Conservation (phyloP, 2,329 filamentous ascomycete genomes). For the Fusarium miscanthi region DNA sequence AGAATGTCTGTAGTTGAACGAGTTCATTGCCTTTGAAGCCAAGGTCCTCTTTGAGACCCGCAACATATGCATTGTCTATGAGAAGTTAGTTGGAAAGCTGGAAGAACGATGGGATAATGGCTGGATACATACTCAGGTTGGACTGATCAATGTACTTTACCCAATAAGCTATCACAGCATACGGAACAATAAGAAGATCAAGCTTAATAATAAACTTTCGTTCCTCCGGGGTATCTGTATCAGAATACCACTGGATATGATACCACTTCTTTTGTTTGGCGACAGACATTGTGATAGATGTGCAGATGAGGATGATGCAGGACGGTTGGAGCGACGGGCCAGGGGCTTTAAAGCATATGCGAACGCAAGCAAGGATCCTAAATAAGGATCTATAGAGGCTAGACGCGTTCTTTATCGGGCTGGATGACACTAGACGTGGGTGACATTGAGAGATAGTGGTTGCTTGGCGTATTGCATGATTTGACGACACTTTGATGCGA, state of each 20-base stretch:
- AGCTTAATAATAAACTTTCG: conserved; percentile 52
- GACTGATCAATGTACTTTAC: conserved; percentile 45
- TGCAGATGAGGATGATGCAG: not conserved
- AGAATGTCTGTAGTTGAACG: conserved; percentile 66
- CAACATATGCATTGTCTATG: conserved; percentile 65
- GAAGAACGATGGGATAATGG: fast-evolving
- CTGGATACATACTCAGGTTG: conserved; percentile 31
- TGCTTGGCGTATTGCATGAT: conserved; percentile 18
- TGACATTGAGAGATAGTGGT: not conserved
- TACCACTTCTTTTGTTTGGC: conserved; percentile 23
- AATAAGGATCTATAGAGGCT: not conserved
- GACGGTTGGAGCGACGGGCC: not conserved
- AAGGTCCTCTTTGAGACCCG: conserved; percentile 64
- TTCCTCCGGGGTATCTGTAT: conserved; percentile 19
- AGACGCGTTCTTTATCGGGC: not conserved
- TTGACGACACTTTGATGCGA: conserved; percentile 1
- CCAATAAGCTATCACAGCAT: conserved; percentile 43
- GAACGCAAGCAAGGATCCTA: not conserved
- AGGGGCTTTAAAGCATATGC: conserved; percentile 1
- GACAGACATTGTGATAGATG: conserved; percentile 3
- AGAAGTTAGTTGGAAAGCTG: not conserved
- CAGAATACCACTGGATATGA: conserved; percentile 24
- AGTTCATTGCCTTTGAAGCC: conserved; percentile 64
- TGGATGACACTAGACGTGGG: not conserved
- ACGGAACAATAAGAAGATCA: conserved; percentile 62